These are phyloP conservation scores for Lipomyces starkeyi DNA, from an alignment of 805 yeast species.

Conservation along the genomic window DNA sequence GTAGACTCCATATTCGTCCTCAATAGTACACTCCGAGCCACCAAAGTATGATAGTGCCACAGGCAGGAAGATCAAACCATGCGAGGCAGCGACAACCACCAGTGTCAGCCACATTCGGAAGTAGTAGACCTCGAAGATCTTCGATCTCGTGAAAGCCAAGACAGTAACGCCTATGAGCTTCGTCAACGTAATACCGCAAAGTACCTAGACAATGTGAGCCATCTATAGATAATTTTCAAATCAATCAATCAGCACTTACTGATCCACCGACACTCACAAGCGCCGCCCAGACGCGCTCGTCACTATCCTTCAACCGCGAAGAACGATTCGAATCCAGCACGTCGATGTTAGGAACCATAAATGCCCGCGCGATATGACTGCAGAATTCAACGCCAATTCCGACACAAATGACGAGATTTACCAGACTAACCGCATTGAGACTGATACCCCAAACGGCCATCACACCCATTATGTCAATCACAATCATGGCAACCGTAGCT, in stretches of 20 bases:
- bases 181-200: constrained; percentile 89
- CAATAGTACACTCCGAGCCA: constrained; percentile 57
- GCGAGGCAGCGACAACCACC: constrained; percentile 76
- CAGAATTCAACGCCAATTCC: constrained; percentile 96
- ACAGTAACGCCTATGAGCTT: constrained; percentile 87
- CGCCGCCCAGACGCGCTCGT: constrained; percentile 58
- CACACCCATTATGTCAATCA: constrained; percentile 77
- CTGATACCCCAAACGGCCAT: constrained; percentile 78
- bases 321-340: constrained; percentile 43
- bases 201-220: constrained; percentile 50
- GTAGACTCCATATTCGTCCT: constrained; percentile 41
- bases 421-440: constrained; percentile 86
- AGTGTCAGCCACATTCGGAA: constrained; percentile 93
- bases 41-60: constrained; percentile 69
- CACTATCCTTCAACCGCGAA: constrained; percentile 38
- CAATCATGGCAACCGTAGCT: constrained; percentile 64
- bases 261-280: constrained; percentile 84
- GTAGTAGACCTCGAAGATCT: constrained; percentile 88
- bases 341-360: constrained; percentile 55
- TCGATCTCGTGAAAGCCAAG: constrained; percentile 82
- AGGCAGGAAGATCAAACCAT: constrained; percentile 80
- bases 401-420: constrained; percentile 87
- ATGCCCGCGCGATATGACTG: constrained; percentile 82
- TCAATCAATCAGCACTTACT: not conserved
- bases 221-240: not conserved